Evolutionary conservation across 495 filamentous ascomycete genomes (phyloP), one percentile per base, ranked within the genome.

Genomic region (Trypethelium eluteriae): DNA sequence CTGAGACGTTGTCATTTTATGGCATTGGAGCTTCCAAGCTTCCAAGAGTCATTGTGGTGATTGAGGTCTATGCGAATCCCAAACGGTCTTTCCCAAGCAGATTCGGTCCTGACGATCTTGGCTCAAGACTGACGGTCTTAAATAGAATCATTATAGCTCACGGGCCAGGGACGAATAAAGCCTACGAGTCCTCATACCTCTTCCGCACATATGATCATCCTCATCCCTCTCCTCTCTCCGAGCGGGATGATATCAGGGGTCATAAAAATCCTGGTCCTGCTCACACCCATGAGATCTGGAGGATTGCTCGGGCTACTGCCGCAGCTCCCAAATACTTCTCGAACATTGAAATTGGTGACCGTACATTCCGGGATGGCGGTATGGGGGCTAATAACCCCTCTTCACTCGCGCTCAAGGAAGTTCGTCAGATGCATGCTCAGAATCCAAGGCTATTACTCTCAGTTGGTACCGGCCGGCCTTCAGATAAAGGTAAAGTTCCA

Each of bases 321-420:
- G 53, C 53, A 7, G 53, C 53, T 14, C 53, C 53, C 3, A 59
- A 14, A 14, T 59, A 59, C 32, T 59, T 59, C 18, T 59, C 53
- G 53, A 59, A 59, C 32, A 59, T 59, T 2, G 32, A 11, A 7
- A 59, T 59, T 18, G 53, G 53, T 36, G 53, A 36, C 14, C 11
- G 53, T 6, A 59, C 53, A 11, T 59, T 59, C 53, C 18, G 53
- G 36, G 53, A 59, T 18, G 53, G 53, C 2, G 53, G 53, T 3
- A 59, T 59, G 53, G 53, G 53, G 18, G 53, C 53, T 36, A 59
- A 59, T 36, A 59, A 59, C 53, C 53, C 53, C 5, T 59, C 53
- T 7, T 59, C 32, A 10, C 32, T 59, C 6, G 53, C 53, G 32
- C 53, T 59, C 53, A 59, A 59, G 36, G 53, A 59, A 18, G 53